Conservation (phyloP, 2,329 filamentous ascomycete species). For the Mycogone perniciosa region DNA sequence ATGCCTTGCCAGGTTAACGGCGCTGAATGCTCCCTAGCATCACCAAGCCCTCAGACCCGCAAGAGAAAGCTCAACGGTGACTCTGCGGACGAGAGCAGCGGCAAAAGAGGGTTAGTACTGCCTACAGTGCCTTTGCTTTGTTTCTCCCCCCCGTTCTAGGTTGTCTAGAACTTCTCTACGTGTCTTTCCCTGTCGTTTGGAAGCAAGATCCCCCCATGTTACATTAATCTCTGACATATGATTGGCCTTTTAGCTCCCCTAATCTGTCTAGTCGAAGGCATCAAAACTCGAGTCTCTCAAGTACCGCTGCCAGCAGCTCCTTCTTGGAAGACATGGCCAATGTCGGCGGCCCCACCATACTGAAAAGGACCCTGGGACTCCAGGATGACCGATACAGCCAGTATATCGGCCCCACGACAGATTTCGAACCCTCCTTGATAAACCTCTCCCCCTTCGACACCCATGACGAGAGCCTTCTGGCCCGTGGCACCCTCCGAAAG, state of each 20-base stretch:
- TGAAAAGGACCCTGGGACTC: conserved; percentile 66
- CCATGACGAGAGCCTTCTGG: conserved; percentile 71
- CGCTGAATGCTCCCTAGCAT: conserved; percentile 71
- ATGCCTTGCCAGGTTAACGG: conserved; percentile 72
- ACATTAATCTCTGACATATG: conserved; percentile 29
- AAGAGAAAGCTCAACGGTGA: conserved; percentile 72
- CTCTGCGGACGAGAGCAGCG: conserved; percentile 48
- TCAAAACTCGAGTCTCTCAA: conserved; percentile 53
- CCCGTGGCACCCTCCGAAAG: conserved; percentile 63
- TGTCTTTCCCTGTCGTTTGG: conserved; percentile 1
- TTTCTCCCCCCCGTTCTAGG: neutral
- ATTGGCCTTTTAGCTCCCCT: conserved; percentile 50
- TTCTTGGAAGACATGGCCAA: conserved; percentile 66
- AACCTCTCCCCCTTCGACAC: conserved; percentile 74
- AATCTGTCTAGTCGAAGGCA: conserved; percentile 45
- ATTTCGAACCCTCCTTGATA: conserved; percentile 78
- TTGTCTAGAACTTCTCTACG: conserved; percentile 1
- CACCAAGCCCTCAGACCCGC: conserved; percentile 63
- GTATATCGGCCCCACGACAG: conserved; percentile 76
- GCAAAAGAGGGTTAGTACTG: conserved; percentile 62
- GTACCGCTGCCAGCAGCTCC: conserved; percentile 55
- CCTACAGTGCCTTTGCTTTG: conserved; percentile 5
- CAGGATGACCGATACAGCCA: conserved; percentile 74
- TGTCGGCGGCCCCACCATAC: conserved; percentile 57
- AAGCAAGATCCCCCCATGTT: conserved; percentile 25